phyloP scores from a whole-genome alignment of 129 eudicot species.

The Kitagawia praeruptora region DNA sequence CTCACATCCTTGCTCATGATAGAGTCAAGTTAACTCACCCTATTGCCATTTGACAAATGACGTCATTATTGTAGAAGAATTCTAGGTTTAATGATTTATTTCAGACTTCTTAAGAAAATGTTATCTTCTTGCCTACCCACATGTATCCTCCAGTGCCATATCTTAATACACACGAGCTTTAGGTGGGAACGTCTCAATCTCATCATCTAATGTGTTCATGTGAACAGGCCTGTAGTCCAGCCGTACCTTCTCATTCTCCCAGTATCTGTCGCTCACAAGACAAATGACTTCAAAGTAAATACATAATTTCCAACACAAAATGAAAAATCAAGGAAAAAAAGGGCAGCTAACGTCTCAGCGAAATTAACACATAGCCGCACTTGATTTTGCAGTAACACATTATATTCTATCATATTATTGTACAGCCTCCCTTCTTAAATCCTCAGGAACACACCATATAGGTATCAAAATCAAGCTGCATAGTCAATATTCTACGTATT shows the following conservation, averaged over 20 bases:
- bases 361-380: no score
- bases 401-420: neutral
- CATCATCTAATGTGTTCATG: conserved; percentile 96
- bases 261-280: conserved; percentile 46
- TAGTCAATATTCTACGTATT: neutral
- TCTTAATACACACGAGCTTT: conserved; percentile 81
- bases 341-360: neutral
- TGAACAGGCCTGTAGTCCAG: conserved; percentile 90
- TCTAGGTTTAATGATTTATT: conserved; percentile 9
- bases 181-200: conserved; percentile 85
- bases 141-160: conserved; percentile 2
- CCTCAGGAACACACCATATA: neutral
- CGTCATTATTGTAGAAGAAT: conserved; percentile 21
- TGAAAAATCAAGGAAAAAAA: neutral
- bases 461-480: neutral
- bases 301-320: neutral
- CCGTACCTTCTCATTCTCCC: conserved; percentile 90
- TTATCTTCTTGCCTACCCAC: conserved; percentile 2
- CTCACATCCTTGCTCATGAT: neutral
- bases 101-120: conserved; percentile 7
- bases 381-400: neutral
- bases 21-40: neutral
- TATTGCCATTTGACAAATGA: conserved; percentile 16
- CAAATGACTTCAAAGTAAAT: neutral
- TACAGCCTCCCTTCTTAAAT: neutral